Evolutionary conservation across 345 rosid genomes (phyloP), one percentile per base, ranked within the genome.

Genomic region (Rhodamnia argentea): DNA sequence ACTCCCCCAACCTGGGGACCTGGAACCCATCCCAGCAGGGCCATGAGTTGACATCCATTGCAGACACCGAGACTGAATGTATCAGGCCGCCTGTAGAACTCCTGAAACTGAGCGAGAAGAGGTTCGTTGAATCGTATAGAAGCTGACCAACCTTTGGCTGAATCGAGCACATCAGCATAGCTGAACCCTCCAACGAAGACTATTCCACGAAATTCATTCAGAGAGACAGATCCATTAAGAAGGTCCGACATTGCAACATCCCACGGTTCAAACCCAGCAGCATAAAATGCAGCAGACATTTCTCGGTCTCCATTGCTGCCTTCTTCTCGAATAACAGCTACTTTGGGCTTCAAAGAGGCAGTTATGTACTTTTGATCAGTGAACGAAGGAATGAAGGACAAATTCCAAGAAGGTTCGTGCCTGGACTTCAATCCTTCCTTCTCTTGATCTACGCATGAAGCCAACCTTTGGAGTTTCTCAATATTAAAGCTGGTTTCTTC

Each of bases 141-240:
- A 85, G 97, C 99, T 87, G 98, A 93, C 99, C 99, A 97, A 84
- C 99, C 99, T 92, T 97, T 96, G 20, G 99, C 97, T 82, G 99
- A 97, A 90, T 95, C 96, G 6, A 97, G 98, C 53, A 97, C 99
- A 83, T 97, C 98, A 0, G 97, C 99, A 85, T 96, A 97, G 86
- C 99, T 97, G 87, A 97, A 97, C 47, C 99, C 98, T 83, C 99
- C 99, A 81, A 96, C 99, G 88, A 97, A 97, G 82, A 92, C 96
- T 53, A 97, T 89, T 84, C 99, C 99, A 32, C 91, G 92, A 90
- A 95, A 96, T 76, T 95, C 95, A 52, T 85, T 85, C 86, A 97
- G 92, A 85, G 95, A 91, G 85, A 92, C 86, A 16, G 86, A 88
- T 86, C 97, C 96, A 1, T 87, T 90, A 54, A 96, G 92, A 89